These are phyloP conservation scores for Mycena rebaudengoi DNA, from an alignment of 768 basidiomycete species.

Conservation along the genomic window DNA sequence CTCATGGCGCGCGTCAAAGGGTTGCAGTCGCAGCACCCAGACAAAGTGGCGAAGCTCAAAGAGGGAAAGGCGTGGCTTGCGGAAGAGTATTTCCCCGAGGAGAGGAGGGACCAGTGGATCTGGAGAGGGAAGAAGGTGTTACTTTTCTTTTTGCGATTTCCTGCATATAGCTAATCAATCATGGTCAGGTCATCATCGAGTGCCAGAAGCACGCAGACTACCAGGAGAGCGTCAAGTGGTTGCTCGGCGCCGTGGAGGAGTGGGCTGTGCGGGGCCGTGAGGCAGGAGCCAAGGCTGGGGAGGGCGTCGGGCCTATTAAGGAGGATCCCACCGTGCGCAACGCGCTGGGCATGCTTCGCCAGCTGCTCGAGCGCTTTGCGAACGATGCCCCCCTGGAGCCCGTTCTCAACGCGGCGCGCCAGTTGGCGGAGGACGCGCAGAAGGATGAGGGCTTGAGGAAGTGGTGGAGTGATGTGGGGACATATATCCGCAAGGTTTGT, in stretches of 20 bases:
- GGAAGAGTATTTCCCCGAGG: slow-evolving; percentile 79
- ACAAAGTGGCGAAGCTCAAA: slow-evolving; percentile 63
- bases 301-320: slow-evolving; percentile 61
- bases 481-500: slow-evolving; percentile 71
- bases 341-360: slow-evolving; percentile 47
- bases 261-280: slow-evolving; percentile 56
- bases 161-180: neutral
- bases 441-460: slow-evolving; percentile 76
- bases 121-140: slow-evolving; percentile 90
- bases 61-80: slow-evolving; percentile 58
- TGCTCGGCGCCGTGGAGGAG: slow-evolving; percentile 67
- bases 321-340: slow-evolving; percentile 64
- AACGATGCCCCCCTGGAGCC: slow-evolving; percentile 71
- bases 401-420: slow-evolving; percentile 75
- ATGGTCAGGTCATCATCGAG: slow-evolving; percentile 78
- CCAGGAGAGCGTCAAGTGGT: slow-evolving; percentile 81
- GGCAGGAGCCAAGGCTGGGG: slow-evolving; percentile 47
- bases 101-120: slow-evolving; percentile 92
- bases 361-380: slow-evolving; percentile 91
- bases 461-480: slow-evolving; percentile 75
- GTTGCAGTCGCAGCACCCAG: slow-evolving; percentile 73
- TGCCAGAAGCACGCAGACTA: slow-evolving; percentile 94
- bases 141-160: neutral
- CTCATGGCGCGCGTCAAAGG: slow-evolving; percentile 44
- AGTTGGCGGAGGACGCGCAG: slow-evolving; percentile 76